These are phyloP conservation scores for Peronospora farinosa DNA, from an alignment of 352 stramenopile species.

Conservation along the genomic window DNA sequence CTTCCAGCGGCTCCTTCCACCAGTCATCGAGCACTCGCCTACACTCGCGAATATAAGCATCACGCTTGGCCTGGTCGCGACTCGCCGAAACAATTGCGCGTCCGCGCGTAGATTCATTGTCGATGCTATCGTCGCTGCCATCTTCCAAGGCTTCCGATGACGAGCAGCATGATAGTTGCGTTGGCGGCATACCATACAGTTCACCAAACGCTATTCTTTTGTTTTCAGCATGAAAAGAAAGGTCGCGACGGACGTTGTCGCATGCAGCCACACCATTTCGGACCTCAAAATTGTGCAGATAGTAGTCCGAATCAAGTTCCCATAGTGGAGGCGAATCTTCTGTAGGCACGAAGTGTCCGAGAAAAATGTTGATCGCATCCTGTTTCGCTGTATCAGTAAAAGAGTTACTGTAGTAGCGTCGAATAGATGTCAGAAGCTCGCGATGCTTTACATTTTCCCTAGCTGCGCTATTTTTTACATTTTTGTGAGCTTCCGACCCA, in stretches of 20 bases:
- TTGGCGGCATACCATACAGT: conserved; percentile 14
- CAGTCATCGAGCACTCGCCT: conserved; percentile 73
- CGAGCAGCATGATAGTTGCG: conserved; percentile 35
- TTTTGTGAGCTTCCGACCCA: conserved; percentile 99
- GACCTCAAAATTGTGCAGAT: conserved; percentile 88
- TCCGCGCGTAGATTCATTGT: conserved; percentile 25
- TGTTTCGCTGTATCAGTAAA: conserved; percentile 98
- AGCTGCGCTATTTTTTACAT: conserved; percentile 88
- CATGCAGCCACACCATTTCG: conserved; percentile 55
- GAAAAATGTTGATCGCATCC: conserved; percentile 99
- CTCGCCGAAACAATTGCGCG: conserved; percentile 16
- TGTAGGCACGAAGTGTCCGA: conserved; percentile 88
- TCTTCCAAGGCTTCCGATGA: conserved; percentile 30
- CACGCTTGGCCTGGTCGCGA: conserved; percentile 48
- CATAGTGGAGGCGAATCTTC: conserved; percentile 63
- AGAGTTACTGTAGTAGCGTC: conserved; percentile 98
- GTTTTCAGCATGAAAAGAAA: conserved; percentile 58
- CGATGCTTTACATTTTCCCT: conserved; percentile 91
- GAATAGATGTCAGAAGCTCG: conserved; percentile 97
- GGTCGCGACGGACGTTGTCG: conserved; percentile 54
- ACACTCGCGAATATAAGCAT: conserved; percentile 75
- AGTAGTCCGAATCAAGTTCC: conserved; percentile 87
- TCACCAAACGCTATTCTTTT: conserved; percentile 45
- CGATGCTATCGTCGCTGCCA: conserved; percentile 24
- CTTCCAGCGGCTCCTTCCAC: conserved; percentile 79